These are phyloP conservation scores for Scheffersomyces quercinus DNA, from an alignment of 1,139 yeast species.

Conservation along the genomic window DNA sequence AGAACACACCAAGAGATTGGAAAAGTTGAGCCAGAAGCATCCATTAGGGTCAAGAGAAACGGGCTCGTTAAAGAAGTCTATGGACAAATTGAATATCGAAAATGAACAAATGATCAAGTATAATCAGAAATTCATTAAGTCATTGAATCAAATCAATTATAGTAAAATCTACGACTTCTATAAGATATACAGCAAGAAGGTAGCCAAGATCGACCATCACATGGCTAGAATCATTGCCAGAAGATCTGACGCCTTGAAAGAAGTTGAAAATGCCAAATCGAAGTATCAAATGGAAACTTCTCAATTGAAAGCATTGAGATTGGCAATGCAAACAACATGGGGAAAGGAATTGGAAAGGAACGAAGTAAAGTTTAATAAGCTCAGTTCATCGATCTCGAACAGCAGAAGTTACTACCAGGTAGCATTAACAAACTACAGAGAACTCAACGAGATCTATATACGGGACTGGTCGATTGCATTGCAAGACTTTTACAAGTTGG, in stretches of 20 bases:
- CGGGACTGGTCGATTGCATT: constrained; percentile 78
- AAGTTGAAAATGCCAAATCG: constrained; percentile 47
- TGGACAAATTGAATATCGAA: constrained; percentile 60
- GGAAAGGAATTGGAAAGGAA: constrained; percentile 75
- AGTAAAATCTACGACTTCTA: constrained; percentile 35
- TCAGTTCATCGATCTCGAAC: constrained; percentile 48
- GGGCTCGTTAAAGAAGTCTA: constrained; percentile 57
- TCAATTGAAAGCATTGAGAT: constrained; percentile 56
- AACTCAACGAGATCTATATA: constrained; percentile 70
- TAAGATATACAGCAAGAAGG: constrained; percentile 30
- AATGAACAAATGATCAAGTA: constrained; percentile 39
- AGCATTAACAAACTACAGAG: constrained; percentile 59
- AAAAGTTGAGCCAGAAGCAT: constrained; percentile 46
- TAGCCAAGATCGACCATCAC: constrained; percentile 35
- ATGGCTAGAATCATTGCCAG: constrained; percentile 36
- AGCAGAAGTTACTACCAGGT: constrained; percentile 60
- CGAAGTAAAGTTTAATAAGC: constrained; percentile 60
- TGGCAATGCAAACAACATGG: constrained; percentile 72
- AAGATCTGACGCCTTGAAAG: constrained; percentile 26
- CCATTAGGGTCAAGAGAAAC: constrained; percentile 61
- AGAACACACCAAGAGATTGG: constrained; percentile 62
- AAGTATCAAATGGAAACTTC: constrained; percentile 61
- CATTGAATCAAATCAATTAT: constrained; percentile 33
- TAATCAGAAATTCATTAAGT: constrained; percentile 33
- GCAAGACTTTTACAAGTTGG: constrained; percentile 71